Percentiles rank a stretch among this genome's conserved stretches.
Conservation (phyloP, 1,284 basidiomycete genomes). For the Sanghuangporus baumii region DNA sequence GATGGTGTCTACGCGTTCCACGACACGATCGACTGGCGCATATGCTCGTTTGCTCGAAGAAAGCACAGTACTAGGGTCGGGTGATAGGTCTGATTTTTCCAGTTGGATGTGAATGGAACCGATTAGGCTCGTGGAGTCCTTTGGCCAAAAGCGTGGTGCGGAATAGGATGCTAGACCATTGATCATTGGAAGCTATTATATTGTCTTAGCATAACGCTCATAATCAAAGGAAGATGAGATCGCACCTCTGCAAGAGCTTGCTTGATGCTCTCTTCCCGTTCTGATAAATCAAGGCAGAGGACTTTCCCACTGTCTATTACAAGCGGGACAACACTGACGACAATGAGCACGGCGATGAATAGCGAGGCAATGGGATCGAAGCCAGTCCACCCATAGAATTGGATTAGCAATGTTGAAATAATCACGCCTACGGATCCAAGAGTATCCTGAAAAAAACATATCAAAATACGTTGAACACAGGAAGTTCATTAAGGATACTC, state of each 20-base stretch:
- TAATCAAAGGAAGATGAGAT: not conserved
- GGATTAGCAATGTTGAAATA: constrained; percentile 92
- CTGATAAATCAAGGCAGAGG: constrained; percentile 80
- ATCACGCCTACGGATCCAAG: constrained; percentile 98
- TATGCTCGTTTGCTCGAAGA: constrained; percentile 44
- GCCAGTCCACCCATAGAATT: constrained; percentile 98
- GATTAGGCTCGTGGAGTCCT: constrained; percentile 80
- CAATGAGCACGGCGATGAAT: constrained; percentile 94
- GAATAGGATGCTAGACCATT: constrained; percentile 82
- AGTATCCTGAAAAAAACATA: constrained; percentile 52
- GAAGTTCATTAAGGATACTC: constrained; percentile 26
- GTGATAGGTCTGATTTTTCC: constrained; percentile 45
- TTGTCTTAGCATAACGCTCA: not conserved
- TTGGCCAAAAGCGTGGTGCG: constrained; percentile 91
- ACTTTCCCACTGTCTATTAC: constrained; percentile 92
- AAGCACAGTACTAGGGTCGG: constrained; percentile 51
- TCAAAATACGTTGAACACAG: not conserved
- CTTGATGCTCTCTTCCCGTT: constrained; percentile 61
- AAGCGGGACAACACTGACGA: constrained; percentile 91
- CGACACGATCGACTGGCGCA: constrained; percentile 62
- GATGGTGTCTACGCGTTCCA: constrained; percentile 68
- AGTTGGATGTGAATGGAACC: constrained; percentile 90
- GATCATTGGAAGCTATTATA: constrained; percentile 47
- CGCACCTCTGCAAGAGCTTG: constrained; percentile 74
- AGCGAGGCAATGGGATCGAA: constrained; percentile 98